phyloP scores from a whole-genome alignment of 129 eudicot species.

The Kitagawia praeruptora region DNA sequence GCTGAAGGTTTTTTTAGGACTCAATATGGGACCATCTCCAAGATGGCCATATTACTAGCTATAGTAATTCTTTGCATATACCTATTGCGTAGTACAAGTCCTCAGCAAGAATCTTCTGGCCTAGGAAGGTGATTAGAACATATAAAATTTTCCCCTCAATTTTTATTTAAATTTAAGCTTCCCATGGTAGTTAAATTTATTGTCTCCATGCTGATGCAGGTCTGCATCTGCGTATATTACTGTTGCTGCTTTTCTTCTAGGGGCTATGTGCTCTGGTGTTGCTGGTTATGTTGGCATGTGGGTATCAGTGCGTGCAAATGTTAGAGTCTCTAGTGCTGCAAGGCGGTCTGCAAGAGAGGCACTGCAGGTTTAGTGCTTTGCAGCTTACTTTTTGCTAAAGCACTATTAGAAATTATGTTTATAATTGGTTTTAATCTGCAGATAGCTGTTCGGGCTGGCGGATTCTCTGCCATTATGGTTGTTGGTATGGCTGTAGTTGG shows the following conservation, averaged over 20 bases:
- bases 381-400: constrained; percentile 2
- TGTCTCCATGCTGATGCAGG: constrained; percentile 47
- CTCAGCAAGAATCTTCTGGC: constrained; percentile 85
- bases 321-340: constrained; percentile 96
- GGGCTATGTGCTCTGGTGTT: constrained; percentile 92
- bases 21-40: constrained; percentile 87
- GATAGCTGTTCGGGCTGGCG: constrained; percentile 98
- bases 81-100: constrained; percentile 69
- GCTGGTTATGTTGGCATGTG: constrained; percentile 99
- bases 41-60: constrained; percentile 87
- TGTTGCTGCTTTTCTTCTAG: constrained; percentile 76
- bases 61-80: constrained; percentile 75
- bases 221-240: constrained; percentile 73
- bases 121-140: constrained; percentile 51
- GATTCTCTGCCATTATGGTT: constrained; percentile 89
- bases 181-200: background rate
- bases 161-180: constrained; percentile 12
- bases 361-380: constrained; percentile 49
- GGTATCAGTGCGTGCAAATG: constrained; percentile 99
- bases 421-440: constrained; percentile 25
- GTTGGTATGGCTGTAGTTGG: constrained; percentile 98
- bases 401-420: constrained; percentile 16
- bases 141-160: background rate
- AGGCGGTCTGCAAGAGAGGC: constrained; percentile 98
- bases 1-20: constrained; percentile 97